Evolutionary conservation across 305 asterid genomes (phyloP), one percentile per base, ranked within the genome.

Genomic region (Ilex paraguariensis): DNA sequence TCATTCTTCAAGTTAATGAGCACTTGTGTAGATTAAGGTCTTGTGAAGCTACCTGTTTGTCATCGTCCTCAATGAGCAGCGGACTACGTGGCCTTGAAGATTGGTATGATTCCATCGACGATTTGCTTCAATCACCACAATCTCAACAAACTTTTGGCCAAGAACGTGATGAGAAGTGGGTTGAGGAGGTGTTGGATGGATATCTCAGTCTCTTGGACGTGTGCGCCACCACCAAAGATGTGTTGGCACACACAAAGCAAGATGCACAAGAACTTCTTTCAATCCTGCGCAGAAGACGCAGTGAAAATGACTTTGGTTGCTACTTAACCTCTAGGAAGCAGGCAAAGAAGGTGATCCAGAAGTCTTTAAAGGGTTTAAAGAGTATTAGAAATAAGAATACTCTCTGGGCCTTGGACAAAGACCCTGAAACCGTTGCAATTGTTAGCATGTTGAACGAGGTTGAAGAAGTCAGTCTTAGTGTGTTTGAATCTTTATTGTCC

Each of bases 231-330:
- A 36, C 63, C 4, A 74, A 62, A 11, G 80, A 77, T 52, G 32
- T 68, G 40, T 36, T 77, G 63, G 65, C 68, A 6, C 5, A 15
- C 6, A 33, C 46, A n/a, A 74, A 68, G 57, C 67, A 68, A 13
- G 56, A 67, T 36, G 13, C 68, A 7, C 69, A 66, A 32, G 53
- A 64, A 11, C 77, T 73, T 9, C 75, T 67, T 17, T 77, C 77
- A 11, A 57, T 73, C 32, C 57, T 77, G 0, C 66, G 77, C 60
- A 68, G 82, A 51, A 74, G n/a, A 55, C 10, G 69, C 53, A 75
- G 71, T 31, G 58, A 5, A 10, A 3, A 42, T 0, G 77, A 73
- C 49, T 39, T 70, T 70, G 56, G 65, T 0, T 0, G 12, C n/a
- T 74, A 70, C 33, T 52, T 48, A 1, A 1, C 53, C 9, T 60